These are phyloP conservation scores for Termitomyces sp. DNA, from an alignment of 768 basidiomycete genomes.

Conservation along the genomic window DNA sequence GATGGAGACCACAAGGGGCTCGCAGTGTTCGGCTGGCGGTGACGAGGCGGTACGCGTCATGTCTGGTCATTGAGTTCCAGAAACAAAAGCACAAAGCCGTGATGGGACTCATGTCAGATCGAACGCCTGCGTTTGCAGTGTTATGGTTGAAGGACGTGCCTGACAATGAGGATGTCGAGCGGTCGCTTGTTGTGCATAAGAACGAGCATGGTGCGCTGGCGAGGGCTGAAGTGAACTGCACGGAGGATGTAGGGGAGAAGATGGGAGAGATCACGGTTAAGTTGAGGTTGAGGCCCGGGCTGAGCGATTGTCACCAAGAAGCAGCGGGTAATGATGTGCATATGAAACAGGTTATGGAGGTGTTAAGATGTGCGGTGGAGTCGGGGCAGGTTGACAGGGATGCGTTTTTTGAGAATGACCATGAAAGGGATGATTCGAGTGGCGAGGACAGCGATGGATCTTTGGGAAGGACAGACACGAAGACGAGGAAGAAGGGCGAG, in stretches of 20 bases:
- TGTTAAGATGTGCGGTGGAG: conserved; percentile 40
- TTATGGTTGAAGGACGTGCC: conserved; percentile 45
- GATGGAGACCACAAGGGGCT: conserved; percentile 32
- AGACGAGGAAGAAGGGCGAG: conserved; percentile 38
- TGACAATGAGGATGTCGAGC: conserved; percentile 31
- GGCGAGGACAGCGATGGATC: conserved; percentile 22
- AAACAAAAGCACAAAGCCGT: conserved; percentile 20
- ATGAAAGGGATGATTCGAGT: conserved; percentile 10
- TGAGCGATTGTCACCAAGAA: conserved; percentile 42
- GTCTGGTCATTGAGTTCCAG: conserved; percentile 36
- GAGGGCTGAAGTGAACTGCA: conserved; percentile 28
- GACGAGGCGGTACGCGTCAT: conserved; percentile 39
- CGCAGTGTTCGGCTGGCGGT: conserved; percentile 36
- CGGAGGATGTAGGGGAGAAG: conserved; percentile 22
- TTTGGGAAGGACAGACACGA: not conserved
- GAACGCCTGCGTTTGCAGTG: conserved; percentile 34
- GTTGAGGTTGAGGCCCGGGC: conserved; percentile 39
- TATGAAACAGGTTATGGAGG: conserved; percentile 41
- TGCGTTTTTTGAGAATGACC: not conserved
- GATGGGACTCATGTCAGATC: conserved; percentile 29
- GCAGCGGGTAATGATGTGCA: conserved; percentile 33
- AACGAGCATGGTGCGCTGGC: conserved; percentile 23
- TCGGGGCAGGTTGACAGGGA: conserved; percentile 26
- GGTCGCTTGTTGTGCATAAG: conserved; percentile 27
- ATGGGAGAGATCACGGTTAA: conserved; percentile 34